Evolutionary conservation across 345 rosid genomes (phyloP), one percentile per base, ranked within the genome.

Genomic region (Lagerstroemia speciosa): DNA sequence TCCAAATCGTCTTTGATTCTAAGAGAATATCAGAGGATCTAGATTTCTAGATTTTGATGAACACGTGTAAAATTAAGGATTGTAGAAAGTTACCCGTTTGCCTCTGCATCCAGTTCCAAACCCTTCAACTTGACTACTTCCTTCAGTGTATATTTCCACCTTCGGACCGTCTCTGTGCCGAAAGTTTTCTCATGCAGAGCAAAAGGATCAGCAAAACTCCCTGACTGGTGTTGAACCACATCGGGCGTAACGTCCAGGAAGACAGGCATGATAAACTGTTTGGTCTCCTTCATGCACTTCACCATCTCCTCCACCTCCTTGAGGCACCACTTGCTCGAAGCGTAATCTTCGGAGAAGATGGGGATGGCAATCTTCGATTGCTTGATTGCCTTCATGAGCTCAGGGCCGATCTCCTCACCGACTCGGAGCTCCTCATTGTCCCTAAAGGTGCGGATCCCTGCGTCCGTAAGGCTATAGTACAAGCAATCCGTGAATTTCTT

Each of bases 61-160:
- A n/a, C n/a, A n/a, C n/a, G n/a, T n/a, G n/a, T n/a, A n/a, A n/a
- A n/a, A n/a, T n/a, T n/a, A n/a, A n/a, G n/a, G n/a, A n/a, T n/a
- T n/a, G n/a, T n/a, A n/a, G n/a, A 52, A 27, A n/a, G 27, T 52
- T 52, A 52, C 57, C 57, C 57, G 57, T 52, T 52, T n/a, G 57
- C 57, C 57, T 20, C 57, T 52, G 16, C 22, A 19, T 20, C 9
- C 2, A 52, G 57, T 52, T 52, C 57, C 57, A 52, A 27, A 20
- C 57, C 57, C 57, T 52, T 52, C 57, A 52, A 11, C 26, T 52
- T 52, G 6, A 52, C 57, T 3, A 52, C 57, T 52, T 52, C 57
- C 57, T 52, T 20, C 27, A 52, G 26, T 1, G 57, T 27, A 52
- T 52, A 26, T 27, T 27, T 52, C 57, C 57, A 52, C 26, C 26